A percentile compares a stretch with the other conserved stretches of the same genome.
Evolutionary conservation across 352 stramenopile species (phyloP).

Genomic region (Lagenidium sp.): DNA sequence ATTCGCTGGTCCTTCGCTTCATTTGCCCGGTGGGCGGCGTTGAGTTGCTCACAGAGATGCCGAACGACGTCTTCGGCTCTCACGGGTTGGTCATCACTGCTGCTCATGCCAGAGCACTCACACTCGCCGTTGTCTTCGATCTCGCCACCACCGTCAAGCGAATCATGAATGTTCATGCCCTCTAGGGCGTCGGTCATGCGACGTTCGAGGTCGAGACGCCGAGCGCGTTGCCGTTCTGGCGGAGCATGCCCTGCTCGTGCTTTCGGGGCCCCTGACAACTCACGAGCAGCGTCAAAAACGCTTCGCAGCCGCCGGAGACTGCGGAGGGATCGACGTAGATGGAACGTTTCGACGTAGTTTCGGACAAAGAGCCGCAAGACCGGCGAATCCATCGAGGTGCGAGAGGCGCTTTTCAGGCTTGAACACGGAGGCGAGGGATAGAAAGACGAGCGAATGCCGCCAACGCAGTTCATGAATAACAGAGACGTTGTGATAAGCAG

Average conservation of each 20-base stretch:
- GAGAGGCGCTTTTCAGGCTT: too few relatives aligned
- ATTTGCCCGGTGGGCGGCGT: conserved; percentile 1
- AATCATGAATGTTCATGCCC: too few relatives aligned
- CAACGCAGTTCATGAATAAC: too few relatives aligned
- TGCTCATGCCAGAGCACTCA: not conserved
- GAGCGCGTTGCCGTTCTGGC: not conserved
- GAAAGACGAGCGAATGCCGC: too few relatives aligned
- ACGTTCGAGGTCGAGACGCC: too few relatives aligned
- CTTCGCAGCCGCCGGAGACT: conserved; percentile 7
- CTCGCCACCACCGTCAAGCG: not conserved
- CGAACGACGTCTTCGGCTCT: conserved; percentile 24
- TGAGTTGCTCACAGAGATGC: conserved; percentile 16
- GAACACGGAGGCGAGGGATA: too few relatives aligned
- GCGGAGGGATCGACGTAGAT: conserved; percentile 2
- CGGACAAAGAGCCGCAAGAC: conserved; percentile 15
- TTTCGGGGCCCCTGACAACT: too few relatives aligned
- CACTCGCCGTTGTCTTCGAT: not conserved
- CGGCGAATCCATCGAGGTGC: too few relatives aligned
- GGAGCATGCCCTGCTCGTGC: too few relatives aligned
- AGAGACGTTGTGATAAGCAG: too few relatives aligned
- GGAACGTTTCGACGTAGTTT: conserved; percentile 7
- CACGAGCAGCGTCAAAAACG: conserved; percentile 8
- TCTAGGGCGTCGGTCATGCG: too few relatives aligned
- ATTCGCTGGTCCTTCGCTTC: conserved; percentile 13
- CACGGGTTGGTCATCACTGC: too few relatives aligned